These are phyloP conservation scores for Acer yangbiense DNA, from an alignment of 345 rosid species.

Conservation along the genomic window DNA sequence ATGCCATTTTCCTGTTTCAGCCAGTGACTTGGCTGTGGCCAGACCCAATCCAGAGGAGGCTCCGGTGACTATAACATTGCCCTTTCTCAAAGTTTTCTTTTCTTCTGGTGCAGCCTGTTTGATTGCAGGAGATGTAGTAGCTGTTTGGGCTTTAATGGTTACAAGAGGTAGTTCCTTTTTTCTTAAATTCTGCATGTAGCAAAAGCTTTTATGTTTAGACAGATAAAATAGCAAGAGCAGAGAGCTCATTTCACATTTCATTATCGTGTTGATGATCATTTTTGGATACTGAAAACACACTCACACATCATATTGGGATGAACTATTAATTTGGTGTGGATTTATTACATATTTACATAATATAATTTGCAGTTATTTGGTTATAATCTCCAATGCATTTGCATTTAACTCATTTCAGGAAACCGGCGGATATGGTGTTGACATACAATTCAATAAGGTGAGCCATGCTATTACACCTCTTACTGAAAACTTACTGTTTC, in stretches of 20 bases:
- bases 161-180: constrained; percentile 2
- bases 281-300: background rate
- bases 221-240: background rate
- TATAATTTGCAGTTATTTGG: background rate
- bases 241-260: background rate
- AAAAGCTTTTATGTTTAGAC: background rate
- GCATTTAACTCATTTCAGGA: background rate
- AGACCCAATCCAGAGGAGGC: constrained; percentile 65
- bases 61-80: constrained; percentile 50
- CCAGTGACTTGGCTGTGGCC: constrained; percentile 55
- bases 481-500: too few species aligned
- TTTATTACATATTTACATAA: too few species aligned
- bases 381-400: background rate
- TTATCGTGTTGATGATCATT: background rate
- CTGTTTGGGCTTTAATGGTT: constrained; percentile 41
- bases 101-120: constrained; percentile 37
- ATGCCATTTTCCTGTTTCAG: constrained; percentile 62
- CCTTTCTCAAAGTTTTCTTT: constrained; percentile 50
- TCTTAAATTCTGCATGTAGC: constrained; percentile 2
- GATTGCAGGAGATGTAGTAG: constrained; percentile 43
- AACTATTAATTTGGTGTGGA: too few species aligned
- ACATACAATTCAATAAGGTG: too few species aligned
- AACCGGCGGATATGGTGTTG: too few species aligned
- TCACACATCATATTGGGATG: too few species aligned
- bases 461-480: background rate